These are phyloP conservation scores for Cryptococcus neoformans DNA, from an alignment of 1,284 basidiomycete species.

Conservation along the genomic window DNA sequence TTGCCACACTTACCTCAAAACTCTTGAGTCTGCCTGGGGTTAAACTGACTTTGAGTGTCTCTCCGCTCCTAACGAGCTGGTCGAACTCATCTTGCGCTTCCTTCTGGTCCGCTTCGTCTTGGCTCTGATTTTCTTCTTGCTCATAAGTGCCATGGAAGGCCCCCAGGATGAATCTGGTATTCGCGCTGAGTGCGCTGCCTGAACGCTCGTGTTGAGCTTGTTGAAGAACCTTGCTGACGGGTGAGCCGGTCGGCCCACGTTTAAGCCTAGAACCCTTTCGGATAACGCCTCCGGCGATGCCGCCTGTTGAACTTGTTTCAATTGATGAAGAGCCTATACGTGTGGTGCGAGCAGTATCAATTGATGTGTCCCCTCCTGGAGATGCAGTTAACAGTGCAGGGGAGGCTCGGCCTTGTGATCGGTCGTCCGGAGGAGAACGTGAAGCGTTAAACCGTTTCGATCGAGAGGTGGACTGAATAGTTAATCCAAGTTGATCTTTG, in stretches of 20 bases:
- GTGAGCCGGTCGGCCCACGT: constrained; percentile 13
- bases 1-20: constrained; percentile 66
- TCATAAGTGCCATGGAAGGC: constrained; percentile 21
- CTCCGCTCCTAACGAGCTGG: constrained; percentile 76
- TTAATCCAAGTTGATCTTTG: constrained; percentile 28
- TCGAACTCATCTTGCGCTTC: constrained; percentile 70
- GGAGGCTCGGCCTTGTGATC: constrained; percentile 11
- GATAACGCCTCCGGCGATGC: constrained; percentile 8
- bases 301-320: constrained; percentile 9
- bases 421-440: constrained; percentile 5
- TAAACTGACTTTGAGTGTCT: constrained; percentile 90
- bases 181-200: constrained; percentile 26
- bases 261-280: constrained; percentile 14
- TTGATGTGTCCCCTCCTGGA: constrained; percentile 9
- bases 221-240: not conserved
- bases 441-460: constrained; percentile 13
- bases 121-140: constrained; percentile 4
- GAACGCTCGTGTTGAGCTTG: constrained; percentile 20
- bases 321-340: not conserved
- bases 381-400: constrained; percentile 11
- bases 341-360: constrained; percentile 4
- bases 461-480: constrained; percentile 15
- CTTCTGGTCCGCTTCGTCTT: constrained; percentile 6
- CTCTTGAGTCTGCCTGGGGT: constrained; percentile 87
- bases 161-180: constrained; percentile 21